Conservation (phyloP, 768 basidiomycete species). For the Phanerochaete carnosa region DNA sequence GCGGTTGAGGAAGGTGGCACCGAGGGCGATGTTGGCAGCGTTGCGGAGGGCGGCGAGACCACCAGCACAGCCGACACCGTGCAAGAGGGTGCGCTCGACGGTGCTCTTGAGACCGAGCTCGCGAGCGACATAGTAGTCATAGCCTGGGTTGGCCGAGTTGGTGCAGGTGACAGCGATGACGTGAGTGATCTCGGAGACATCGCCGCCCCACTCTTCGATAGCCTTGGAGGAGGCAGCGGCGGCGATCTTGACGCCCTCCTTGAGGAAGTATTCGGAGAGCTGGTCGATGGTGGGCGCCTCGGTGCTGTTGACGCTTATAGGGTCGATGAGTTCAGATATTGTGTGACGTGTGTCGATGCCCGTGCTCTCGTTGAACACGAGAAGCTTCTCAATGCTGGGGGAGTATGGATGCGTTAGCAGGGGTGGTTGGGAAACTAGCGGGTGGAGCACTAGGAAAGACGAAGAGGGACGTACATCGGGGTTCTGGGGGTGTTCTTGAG, state of each 20-base stretch:
- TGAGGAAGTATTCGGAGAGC: slow-evolving; percentile 2
- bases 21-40: not conserved
- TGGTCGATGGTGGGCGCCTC: not conserved
- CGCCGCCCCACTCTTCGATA: slow-evolving; percentile 1
- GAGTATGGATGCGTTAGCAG: not conserved
- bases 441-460: not conserved
- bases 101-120: not conserved
- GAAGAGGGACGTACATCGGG: not conserved
- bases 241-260: not conserved
- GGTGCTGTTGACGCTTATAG: not conserved
- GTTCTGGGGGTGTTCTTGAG: not conserved
- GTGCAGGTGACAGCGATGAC: not conserved
- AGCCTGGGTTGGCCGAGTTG: slow-evolving; percentile 4
- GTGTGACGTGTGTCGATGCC: slow-evolving; percentile 4
- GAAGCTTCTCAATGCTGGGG: slow-evolving; percentile 6
- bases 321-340: not conserved
- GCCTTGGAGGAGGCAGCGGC: not conserved
- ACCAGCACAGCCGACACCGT: slow-evolving; percentile 3
- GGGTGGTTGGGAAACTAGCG: not conserved
- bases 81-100: not conserved
- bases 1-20: not conserved
- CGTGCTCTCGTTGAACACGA: slow-evolving; percentile 8
- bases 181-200: slow-evolving; percentile 1
- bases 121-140: not conserved
- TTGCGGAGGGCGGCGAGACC: not conserved